phyloP scores from a whole-genome alignment of 2,329 filamentous ascomycete genomes.

The Tothia fuscella region DNA sequence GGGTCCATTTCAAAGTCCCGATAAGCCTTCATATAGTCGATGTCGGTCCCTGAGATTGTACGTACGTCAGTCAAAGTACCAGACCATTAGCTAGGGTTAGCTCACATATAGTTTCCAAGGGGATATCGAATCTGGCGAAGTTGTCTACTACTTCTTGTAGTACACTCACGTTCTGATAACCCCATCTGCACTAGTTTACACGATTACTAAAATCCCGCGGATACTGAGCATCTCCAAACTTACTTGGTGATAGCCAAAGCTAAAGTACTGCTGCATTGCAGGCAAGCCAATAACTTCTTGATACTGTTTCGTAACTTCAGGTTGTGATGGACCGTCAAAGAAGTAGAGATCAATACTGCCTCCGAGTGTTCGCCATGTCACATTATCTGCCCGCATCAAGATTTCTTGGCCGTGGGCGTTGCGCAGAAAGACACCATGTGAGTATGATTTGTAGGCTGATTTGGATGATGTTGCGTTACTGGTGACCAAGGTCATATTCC shows the following conservation, averaged over 20 bases:
- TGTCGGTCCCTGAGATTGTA: constrained; percentile 26
- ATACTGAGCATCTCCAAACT: no score
- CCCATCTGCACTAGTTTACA: constrained; percentile 74
- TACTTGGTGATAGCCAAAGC: constrained; percentile 75
- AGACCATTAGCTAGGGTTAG: no score
- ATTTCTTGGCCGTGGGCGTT: constrained; percentile 70
- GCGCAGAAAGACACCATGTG: constrained; percentile 66
- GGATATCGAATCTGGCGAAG: constrained; percentile 44
- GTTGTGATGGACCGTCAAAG: constrained; percentile 58
- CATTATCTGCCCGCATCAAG: constrained; percentile 47
- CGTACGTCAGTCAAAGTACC: no score
- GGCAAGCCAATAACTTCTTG: constrained; percentile 56
- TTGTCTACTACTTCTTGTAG: constrained; percentile 46
- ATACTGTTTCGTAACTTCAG: constrained; percentile 59
- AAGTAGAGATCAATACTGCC: constrained; percentile 72
- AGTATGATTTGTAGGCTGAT: constrained; percentile 36
- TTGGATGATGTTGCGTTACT: constrained; percentile 33
- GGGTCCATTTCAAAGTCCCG: constrained; percentile 47
- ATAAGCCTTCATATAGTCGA: constrained; percentile 46
- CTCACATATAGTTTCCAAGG: constrained; percentile 42
- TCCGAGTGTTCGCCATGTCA: constrained; percentile 65
- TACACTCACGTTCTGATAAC: constrained; percentile 61
- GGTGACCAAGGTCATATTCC: constrained; percentile 41
- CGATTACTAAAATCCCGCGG: no score
- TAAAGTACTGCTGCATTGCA: constrained; percentile 70